phyloP scores from a whole-genome alignment of 768 basidiomycete genomes.

The Dacryopinax spathularia region DNA sequence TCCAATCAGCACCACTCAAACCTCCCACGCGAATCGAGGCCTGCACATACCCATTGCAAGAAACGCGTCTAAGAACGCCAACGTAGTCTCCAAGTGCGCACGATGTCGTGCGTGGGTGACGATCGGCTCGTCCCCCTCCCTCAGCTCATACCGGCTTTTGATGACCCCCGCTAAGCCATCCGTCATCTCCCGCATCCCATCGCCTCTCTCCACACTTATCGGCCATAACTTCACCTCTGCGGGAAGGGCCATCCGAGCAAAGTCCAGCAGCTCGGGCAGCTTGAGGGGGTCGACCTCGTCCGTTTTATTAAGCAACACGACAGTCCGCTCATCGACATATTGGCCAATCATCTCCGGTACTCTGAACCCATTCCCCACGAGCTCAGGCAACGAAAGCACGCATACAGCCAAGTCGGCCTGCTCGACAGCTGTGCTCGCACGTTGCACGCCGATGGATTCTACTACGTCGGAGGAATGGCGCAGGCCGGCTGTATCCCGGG shows the following conservation, averaged over 20 bases:
- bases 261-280: neutral
- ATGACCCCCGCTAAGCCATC: slow-evolving; percentile 41
- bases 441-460: slow-evolving; percentile 67
- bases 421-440: slow-evolving; percentile 47
- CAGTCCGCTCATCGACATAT: slow-evolving; percentile 43
- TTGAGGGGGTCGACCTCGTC: slow-evolving; percentile 34
- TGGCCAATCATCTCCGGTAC: slow-evolving; percentile 34
- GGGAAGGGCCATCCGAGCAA: neutral
- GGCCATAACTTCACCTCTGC: slow-evolving; percentile 32
- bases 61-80: slow-evolving; percentile 48
- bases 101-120: slow-evolving; percentile 73
- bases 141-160: slow-evolving; percentile 31
- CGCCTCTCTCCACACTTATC: slow-evolving; percentile 45
- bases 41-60: slow-evolving; percentile 29
- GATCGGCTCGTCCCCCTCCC: slow-evolving; percentile 36
- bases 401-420: slow-evolving; percentile 63
- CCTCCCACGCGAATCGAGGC: no score
- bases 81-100: slow-evolving; percentile 53
- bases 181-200: slow-evolving; percentile 47
- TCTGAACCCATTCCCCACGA: slow-evolving; percentile 17
- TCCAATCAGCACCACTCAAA: no score
- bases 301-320: slow-evolving; percentile 65
- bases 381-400: slow-evolving; percentile 55
- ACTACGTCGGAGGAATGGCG: slow-evolving; percentile 54
- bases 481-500: slow-evolving; percentile 79